Evolutionary conservation across 2,329 filamentous ascomycete genomes (phyloP), one percentile per base, ranked within the genome.

Genomic region (Neonectria sp.): DNA sequence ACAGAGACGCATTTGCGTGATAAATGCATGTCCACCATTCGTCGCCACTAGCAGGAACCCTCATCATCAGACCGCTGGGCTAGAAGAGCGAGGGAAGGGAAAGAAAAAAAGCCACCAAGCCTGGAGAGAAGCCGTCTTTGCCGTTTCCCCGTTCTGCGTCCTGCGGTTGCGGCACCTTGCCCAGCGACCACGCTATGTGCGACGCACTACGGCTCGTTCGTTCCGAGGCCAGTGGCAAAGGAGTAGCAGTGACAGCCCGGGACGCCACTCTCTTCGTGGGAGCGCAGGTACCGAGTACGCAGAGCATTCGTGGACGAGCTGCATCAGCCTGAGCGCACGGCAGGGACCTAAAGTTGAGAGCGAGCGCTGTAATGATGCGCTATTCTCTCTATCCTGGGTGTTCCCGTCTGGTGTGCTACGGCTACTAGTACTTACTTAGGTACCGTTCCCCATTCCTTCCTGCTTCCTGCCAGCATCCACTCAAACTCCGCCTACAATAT

Each of bases 111-210:
- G 65, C 65, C 59, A 68, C 63, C 62, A 68, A 65, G 62, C 62
- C 65, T 61, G 31, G 45, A n/a, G 13, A 67, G 68, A 68, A 70
- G 73, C 73, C 73, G 73, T 75, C 62, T 74, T 75, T 74, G 71
- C 72, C 73, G 73, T 72, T 56, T 40, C 45, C 62, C 40, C 40
- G 9, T 45, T 58, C 60, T 65, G 48, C 29, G 27, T 52, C 43
- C 52, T 31, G 40, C 33, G 25, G 37, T 24, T 35, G 57, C 27
- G 43, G 27, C 31, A 51, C 25, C 53, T 43, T 27, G 35, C 21
- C 35, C 35, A 35, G 37, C 46, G 53, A 62, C 57, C 58, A 62
- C 63, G 63, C 58, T 66, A 66, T 53, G 58, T 66, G 63, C 58
- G 55, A 66, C 63, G 63, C 63, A 66, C 68, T 72, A 72, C 73